Conservation (phyloP, 2,329 filamentous ascomycete species). For the Nothophoma quercina region DNA sequence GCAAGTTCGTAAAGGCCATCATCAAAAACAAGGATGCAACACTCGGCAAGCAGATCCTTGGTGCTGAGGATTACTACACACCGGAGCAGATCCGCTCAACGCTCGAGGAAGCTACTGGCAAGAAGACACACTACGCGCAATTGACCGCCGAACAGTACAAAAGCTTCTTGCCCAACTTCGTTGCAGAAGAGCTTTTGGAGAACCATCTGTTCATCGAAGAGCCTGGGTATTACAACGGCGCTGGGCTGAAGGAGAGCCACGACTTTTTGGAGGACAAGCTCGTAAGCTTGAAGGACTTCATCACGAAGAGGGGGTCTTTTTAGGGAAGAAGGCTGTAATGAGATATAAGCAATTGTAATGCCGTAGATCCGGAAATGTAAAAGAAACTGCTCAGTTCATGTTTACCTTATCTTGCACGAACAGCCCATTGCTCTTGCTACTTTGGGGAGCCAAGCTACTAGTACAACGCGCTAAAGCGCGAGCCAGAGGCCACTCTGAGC, state of each 20-base stretch:
- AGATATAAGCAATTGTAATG: too few relatives aligned
- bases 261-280: slow-evolving; percentile 13
- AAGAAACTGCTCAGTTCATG: neutral
- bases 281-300: slow-evolving; percentile 6
- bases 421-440: neutral
- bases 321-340: neutral
- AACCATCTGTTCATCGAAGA: slow-evolving; percentile 62
- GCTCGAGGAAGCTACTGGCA: slow-evolving; percentile 46
- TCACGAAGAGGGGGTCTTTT: slow-evolving; percentile 11
- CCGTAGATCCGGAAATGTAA: neutral
- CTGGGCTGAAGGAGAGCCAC: slow-evolving; percentile 50
- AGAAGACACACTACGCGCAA: slow-evolving; percentile 18
- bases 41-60: slow-evolving; percentile 55
- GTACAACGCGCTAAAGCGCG: neutral
- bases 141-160: slow-evolving; percentile 50
- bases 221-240: slow-evolving; percentile 62
- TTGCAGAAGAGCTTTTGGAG: slow-evolving; percentile 60
- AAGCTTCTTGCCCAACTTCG: slow-evolving; percentile 48
- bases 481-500: neutral
- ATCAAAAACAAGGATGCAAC: slow-evolving; percentile 18
- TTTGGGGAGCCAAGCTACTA: neutral
- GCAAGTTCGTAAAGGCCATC: slow-evolving; percentile 38
- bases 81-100: slow-evolving; percentile 35
- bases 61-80: slow-evolving; percentile 45
- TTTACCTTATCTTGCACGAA: neutral